These are phyloP conservation scores for Sclerotinia sclerotiorum DNA, from an alignment of 2,329 filamentous ascomycete species.

Conservation along the genomic window DNA sequence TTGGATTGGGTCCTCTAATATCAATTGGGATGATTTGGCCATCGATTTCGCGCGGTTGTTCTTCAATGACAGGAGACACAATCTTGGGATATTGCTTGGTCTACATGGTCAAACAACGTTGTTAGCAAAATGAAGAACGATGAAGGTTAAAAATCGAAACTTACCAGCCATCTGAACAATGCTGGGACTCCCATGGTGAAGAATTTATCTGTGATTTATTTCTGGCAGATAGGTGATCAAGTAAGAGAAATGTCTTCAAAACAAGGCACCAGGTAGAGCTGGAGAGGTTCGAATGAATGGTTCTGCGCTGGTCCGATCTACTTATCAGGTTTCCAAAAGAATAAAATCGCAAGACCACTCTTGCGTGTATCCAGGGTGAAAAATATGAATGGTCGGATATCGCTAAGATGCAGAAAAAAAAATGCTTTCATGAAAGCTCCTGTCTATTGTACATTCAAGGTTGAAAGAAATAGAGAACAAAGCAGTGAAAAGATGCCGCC, in stretches of 20 bases:
- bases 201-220: not conserved
- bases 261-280: constrained; percentile 3
- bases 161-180: constrained; percentile 78
- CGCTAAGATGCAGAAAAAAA: not conserved
- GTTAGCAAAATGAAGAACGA: constrained; percentile 7
- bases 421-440: not conserved
- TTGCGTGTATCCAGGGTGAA: not conserved
- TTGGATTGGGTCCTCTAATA: constrained; percentile 81
- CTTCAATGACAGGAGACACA: constrained; percentile 86
- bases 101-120: constrained; percentile 4
- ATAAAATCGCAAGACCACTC: not conserved
- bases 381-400: not conserved
- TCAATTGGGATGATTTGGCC: constrained; percentile 83
- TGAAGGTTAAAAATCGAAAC: not conserved
- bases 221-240: not conserved
- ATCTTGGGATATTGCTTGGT: constrained; percentile 98
- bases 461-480: constrained; percentile 8
- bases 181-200: constrained; percentile 40
- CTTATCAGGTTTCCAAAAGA: constrained; percentile 3
- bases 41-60: constrained; percentile 78
- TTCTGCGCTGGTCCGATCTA: constrained; percentile 4
- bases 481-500: constrained; percentile 8
- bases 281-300: not conserved
- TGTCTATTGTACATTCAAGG: not conserved
- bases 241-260: constrained; percentile 3